These are phyloP conservation scores for Sungouiella thailandica DNA, from an alignment of 805 yeast species.

Conservation along the genomic window DNA sequence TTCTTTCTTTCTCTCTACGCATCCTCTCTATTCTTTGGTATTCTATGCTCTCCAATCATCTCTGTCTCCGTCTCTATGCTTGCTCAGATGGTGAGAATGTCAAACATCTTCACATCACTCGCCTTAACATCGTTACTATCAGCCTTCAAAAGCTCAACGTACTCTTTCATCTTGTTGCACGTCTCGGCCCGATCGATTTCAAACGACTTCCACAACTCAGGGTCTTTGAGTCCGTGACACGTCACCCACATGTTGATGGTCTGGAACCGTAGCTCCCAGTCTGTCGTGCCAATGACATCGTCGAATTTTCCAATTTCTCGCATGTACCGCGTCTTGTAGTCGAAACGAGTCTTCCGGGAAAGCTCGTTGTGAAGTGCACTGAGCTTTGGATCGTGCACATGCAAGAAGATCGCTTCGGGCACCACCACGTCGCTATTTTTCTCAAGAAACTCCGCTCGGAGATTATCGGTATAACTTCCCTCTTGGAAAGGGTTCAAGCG, in stretches of 20 bases:
- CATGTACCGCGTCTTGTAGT: conserved; percentile 20
- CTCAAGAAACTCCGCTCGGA: conserved; percentile 17
- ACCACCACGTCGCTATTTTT: conserved; percentile 3
- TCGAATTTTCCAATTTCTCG: conserved; percentile 17
- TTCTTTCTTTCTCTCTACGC: too few species aligned
- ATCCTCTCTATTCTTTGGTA: too few species aligned
- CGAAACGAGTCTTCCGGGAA: conserved; percentile 10
- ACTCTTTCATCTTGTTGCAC: conserved; percentile 6
- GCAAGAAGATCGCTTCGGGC: conserved; percentile 27
- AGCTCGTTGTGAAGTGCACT: conserved; percentile 22
- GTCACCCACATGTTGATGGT: conserved; percentile 27
- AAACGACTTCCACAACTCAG: conserved; percentile 18
- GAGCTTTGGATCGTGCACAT: conserved; percentile 30
- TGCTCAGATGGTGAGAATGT: too few species aligned
- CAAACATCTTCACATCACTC: neutral
- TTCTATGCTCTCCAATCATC: too few species aligned
- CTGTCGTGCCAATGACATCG: conserved; percentile 15
- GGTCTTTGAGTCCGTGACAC: conserved; percentile 23
- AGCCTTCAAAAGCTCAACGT: conserved; percentile 9
- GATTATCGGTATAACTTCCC: conserved; percentile 20
- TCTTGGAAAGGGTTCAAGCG: conserved; percentile 28
- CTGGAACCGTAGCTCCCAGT: conserved; percentile 34
- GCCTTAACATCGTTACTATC: conserved; percentile 7
- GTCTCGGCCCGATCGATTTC: conserved; percentile 10
- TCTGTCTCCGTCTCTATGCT: too few species aligned